Evolutionary conservation across 176 grass and related monocot species (phyloP), one percentile per base, ranked within the genome.

Genomic region (Alopecurus myosuroides): DNA sequence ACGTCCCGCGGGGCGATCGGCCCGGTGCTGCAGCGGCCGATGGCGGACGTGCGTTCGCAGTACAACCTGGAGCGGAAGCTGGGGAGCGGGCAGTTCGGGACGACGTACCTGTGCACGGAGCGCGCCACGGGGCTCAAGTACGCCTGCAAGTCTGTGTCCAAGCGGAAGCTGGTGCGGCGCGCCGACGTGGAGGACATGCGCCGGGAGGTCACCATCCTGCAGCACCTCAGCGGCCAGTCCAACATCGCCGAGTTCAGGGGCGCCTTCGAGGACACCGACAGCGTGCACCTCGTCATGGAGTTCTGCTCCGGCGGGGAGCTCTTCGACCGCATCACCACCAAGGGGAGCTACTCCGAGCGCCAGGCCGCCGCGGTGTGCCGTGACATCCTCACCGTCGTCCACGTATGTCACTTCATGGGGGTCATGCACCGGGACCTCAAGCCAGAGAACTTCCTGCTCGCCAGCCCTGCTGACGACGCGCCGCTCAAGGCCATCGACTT

Each of bases 381-480:
- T 52, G 90, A 92, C 84, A 64, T 94, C 53, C 80, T 94, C 83
- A 92, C 74, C 49, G 92, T 86, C 78, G 94, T 97, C 31, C 70
- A 97, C 71, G 90, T 97, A 57, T 97, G 92, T 72, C 94, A 97
- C 78, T 97, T 97, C 86, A 94, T 97, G 94, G 94, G 94, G 74
- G 94, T 97, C 71, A 83, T 97, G 81, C 94, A 97, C 77, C 86
- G 94, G 3, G 90, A 97, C 88, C 85, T 97, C 64, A 97, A 97
- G 86, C 94, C 94, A 0, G 92, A 97, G 90, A 97, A 97, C 88
- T 97, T 97, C 81, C 60, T 97, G 45, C 90, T 83, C 36, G 84
- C 88, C 30, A 94, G 56, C 88, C 52, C 85, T 35, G 88, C 76
- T 29, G 90, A 89, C 6, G 88, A 89, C 51, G 87, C 92, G 35